Evolutionary conservation across 208 protist genomes (phyloP).

Genomic region (Leptomonas pyrrhocoris): DNA sequence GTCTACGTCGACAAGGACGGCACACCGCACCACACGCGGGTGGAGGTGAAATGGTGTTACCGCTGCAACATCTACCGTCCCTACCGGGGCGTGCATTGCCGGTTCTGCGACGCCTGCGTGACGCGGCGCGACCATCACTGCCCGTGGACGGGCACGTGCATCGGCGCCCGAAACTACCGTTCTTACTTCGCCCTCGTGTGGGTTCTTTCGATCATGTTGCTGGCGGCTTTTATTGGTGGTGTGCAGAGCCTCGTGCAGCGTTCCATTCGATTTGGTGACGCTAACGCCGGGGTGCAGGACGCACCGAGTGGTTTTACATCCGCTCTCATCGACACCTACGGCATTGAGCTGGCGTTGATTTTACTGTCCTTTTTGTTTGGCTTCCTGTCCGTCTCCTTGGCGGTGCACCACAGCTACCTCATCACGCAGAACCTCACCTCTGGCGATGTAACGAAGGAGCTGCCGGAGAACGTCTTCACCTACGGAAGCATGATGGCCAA

Average conservation of each 20-base stretch:
- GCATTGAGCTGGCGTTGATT: slow-evolving; percentile 70
- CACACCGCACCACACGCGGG: slow-evolving; percentile 5
- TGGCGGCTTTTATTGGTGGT: slow-evolving; percentile 54
- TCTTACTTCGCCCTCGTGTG: slow-evolving; percentile 78
- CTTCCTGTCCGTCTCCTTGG: slow-evolving; percentile 50
- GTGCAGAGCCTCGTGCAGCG: slow-evolving; percentile 55
- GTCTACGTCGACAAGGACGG: slow-evolving; percentile 42
- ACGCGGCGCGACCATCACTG: slow-evolving; percentile 92
- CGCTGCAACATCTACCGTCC: slow-evolving; percentile 85
- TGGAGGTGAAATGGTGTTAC: slow-evolving; percentile 85
- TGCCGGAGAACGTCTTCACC: slow-evolving; percentile 58
- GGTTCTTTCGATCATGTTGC: slow-evolving; percentile 39
- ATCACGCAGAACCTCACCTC: slow-evolving; percentile 73
- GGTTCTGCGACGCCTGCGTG: slow-evolving; percentile 89
- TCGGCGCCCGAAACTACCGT: slow-evolving; percentile 87
- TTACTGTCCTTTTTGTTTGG: slow-evolving; percentile 45
- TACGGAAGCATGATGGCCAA: slow-evolving; percentile 58
- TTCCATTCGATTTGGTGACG: slow-evolving; percentile 5
- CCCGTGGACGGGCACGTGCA: slow-evolving; percentile 91
- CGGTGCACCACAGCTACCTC: slow-evolving; percentile 70
- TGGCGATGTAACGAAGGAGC: slow-evolving; percentile 41
- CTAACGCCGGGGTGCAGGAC: neutral
- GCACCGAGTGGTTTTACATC: slow-evolving; percentile 30
- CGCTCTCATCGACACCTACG: slow-evolving; percentile 67
- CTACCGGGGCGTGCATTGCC: slow-evolving; percentile 83